phyloP scores from a whole-genome alignment of 495 filamentous ascomycete species.

The Aspergillus mulundensis region DNA sequence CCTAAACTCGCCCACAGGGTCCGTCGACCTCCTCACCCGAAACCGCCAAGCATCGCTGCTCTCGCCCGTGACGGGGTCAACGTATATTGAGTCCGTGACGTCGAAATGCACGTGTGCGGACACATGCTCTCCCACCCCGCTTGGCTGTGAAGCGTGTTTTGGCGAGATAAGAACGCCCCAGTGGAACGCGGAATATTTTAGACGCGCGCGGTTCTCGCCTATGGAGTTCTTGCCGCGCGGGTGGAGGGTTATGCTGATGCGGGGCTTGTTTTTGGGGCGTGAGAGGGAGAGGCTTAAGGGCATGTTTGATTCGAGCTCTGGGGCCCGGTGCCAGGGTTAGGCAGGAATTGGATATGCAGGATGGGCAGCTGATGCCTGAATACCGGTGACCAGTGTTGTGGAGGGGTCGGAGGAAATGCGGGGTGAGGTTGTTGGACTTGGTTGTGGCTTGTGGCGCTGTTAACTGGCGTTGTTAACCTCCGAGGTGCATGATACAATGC shows the following conservation, averaged over 20 bases:
- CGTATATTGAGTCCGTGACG: constrained; percentile 15
- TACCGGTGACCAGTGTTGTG: too few species aligned
- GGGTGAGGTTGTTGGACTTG: too few species aligned
- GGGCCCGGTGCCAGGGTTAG: too few species aligned
- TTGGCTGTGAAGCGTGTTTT: background rate
- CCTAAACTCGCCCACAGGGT: constrained; percentile 5
- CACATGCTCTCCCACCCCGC: background rate
- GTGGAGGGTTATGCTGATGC: constrained; percentile 15
- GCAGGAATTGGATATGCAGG: too few species aligned
- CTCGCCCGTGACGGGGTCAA: constrained; percentile 11
- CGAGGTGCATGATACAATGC: too few species aligned
- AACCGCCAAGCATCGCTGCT: constrained; percentile 14
- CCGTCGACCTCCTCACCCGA: constrained; percentile 3
- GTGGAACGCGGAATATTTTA: constrained; percentile 18
- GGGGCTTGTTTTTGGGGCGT: constrained; percentile 6
- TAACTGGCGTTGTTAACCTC: too few species aligned
- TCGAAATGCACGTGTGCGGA: constrained; percentile 10
- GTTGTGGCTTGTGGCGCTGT: too few species aligned
- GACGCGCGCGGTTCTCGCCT: constrained; percentile 9
- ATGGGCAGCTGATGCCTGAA: too few species aligned
- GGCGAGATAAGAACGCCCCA: constrained; percentile 17
- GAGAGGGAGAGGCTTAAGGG: too few species aligned
- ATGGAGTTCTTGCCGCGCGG: constrained; percentile 19
- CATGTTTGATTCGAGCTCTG: too few species aligned
- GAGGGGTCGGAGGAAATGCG: too few species aligned